Conservation (phyloP, 2,329 filamentous ascomycete species). For the Fusarium annulatum region DNA sequence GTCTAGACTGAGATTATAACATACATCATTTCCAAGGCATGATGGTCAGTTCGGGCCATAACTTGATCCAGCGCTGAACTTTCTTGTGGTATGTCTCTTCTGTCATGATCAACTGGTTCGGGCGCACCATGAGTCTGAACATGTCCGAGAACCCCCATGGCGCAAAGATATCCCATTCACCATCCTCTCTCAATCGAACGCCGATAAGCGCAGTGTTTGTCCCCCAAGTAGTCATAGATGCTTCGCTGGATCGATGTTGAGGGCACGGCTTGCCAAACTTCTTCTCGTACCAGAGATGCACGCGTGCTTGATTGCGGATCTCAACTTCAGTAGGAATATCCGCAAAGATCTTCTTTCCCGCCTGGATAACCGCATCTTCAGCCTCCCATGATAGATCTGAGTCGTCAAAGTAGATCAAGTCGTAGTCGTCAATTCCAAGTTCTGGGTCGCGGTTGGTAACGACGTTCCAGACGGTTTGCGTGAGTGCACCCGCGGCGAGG, state of each 20-base stretch:
- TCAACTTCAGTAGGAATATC: conserved; percentile 49
- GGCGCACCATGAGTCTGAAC: conserved; percentile 49
- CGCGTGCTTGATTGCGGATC: conserved; percentile 53
- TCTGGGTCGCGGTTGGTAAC: conserved; percentile 45
- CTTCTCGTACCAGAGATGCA: conserved; percentile 52
- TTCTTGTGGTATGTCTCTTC: conserved; percentile 48
- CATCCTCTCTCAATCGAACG: conserved; percentile 40
- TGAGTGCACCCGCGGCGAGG: conserved; percentile 51
- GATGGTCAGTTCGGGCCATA: conserved; percentile 47
- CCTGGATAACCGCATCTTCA: conserved; percentile 50
- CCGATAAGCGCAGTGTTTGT: conserved; percentile 51
- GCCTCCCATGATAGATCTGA: conserved; percentile 52
- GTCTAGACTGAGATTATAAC: not conserved
- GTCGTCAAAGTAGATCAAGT: conserved; percentile 51
- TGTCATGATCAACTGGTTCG: conserved; percentile 45
- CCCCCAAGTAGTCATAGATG: conserved; percentile 50
- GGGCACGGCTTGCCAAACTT: conserved; percentile 49
- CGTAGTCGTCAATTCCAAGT: conserved; percentile 52
- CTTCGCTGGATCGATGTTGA: conserved; percentile 46
- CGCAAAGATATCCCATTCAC: conserved; percentile 50
- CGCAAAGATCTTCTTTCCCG: conserved; percentile 45
- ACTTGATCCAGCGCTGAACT: conserved; percentile 44
- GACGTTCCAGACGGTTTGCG: conserved; percentile 54
- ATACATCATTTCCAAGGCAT: conserved; percentile 39
- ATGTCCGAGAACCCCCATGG: conserved; percentile 51